Base-by-base conservation (phyloP, 805 yeast genomes). In the Hanseniaspora hatyaiensis region DNA sequence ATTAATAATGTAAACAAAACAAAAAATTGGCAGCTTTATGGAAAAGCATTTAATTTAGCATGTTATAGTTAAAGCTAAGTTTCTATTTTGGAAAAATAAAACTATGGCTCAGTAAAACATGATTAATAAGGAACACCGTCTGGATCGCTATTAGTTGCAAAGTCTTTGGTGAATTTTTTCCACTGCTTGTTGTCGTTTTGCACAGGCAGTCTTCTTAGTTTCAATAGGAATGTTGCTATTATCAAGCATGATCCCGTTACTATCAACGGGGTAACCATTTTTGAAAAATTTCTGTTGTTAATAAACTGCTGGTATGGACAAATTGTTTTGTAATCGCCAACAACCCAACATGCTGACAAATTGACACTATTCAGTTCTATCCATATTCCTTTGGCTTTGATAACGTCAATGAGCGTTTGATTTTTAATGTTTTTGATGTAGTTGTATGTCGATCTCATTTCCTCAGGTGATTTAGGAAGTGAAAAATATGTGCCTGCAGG, bases 121-220 rank as follows among this genome's bases (percentile, higher is more conserved):
- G 15, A 26, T 57, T 58, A 86, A 2, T 86, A 75, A 11, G 96
- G 95, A 8, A 85, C 89, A 4, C 96, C 96, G 61, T 88, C 95
- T 54, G 74, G 78, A 50, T 82, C 92, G 41, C 75, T 65, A 52
- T 75, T 74, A 28, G 78, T 67, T 50, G 71, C 71, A 53, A 75
- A 75, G 42, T 41, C 51, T 20, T 74, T 74, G 30, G 73, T 61
- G 6, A 79, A 58, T 44, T 69, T 71, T 55, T 72, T 75, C 80
- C 89, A 78, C 51, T 77, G 70, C 51, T 73, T 78, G 53, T 83
- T 70, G 57, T 80, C 82, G 48, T 74, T 74, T 54, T 78, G 84
- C 18, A 87, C 72, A 1, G 96, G 94, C 8, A 77, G 72, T 31
- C 66, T 63, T 52, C 80, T 70, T 46, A 78, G 61, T 54, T 77